phyloP scores from a whole-genome alignment of 2,329 filamentous ascomycete genomes.

The Fusarium siculi region DNA sequence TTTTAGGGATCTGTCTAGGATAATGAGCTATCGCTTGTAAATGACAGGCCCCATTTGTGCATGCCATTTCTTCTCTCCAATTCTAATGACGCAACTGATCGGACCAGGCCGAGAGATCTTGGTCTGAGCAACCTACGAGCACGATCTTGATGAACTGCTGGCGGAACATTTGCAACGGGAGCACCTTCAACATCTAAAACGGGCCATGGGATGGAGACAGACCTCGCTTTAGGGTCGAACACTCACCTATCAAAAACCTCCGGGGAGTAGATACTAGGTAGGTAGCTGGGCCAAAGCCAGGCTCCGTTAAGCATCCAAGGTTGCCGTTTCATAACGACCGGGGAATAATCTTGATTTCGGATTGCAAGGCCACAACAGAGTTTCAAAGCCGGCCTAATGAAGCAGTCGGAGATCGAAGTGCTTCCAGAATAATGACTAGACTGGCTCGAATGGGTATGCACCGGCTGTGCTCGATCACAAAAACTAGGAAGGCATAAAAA shows the following conservation, averaged over 20 bases:
- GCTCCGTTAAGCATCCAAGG: background rate
- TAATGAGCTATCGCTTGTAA: constrained; percentile 19
- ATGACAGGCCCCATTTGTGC: background rate
- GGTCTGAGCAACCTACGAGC: background rate
- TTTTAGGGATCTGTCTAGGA: background rate
- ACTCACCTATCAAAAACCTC: background rate
- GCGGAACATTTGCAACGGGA: background rate
- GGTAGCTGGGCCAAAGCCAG: background rate
- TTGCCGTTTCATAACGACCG: constrained; percentile 5
- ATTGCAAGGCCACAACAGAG: constrained; percentile 6
- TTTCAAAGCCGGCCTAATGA: constrained; percentile 17
- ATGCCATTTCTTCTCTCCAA: background rate
- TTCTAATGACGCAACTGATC: constrained; percentile 13
- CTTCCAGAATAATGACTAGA: constrained; percentile 21
- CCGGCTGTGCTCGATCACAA: background rate
- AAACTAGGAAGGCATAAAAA: background rate
- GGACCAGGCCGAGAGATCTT: constrained; percentile 1
- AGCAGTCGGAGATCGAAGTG: background rate
- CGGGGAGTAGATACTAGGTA: background rate
- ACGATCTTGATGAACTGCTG: background rate
- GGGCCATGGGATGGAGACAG: background rate
- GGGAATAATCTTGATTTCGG: background rate
- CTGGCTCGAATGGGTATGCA: background rate
- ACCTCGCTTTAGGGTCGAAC: background rate
- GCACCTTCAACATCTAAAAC: background rate